Conservation (phyloP, 2,329 filamentous ascomycete species). For the Colletotrichum sp. region DNA sequence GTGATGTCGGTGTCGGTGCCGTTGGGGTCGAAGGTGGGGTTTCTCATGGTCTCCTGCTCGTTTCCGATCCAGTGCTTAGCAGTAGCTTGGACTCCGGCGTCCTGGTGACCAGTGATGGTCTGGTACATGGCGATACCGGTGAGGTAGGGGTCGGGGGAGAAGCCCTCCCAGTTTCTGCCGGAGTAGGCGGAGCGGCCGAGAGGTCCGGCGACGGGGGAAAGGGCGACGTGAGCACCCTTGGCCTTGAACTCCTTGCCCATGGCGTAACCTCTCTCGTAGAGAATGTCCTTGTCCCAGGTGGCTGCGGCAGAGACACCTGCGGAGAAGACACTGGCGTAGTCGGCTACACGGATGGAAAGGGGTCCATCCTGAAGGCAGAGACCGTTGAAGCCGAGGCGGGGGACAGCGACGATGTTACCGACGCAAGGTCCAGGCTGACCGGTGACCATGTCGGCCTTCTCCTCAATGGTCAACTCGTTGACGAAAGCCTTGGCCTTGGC, state of each 20-base stretch:
- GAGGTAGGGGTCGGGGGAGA: slow-evolving; percentile 70
- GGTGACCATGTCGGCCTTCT: slow-evolving; percentile 38
- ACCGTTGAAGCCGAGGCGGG: slow-evolving; percentile 45
- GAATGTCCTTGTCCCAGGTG: slow-evolving; percentile 74
- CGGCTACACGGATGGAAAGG: slow-evolving; percentile 38
- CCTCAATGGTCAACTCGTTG: slow-evolving; percentile 30
- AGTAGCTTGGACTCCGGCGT: slow-evolving; percentile 41
- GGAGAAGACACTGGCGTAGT: slow-evolving; percentile 50
- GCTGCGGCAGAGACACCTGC: slow-evolving; percentile 67
- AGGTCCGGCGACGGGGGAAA: slow-evolving; percentile 53
- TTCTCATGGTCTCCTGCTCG: slow-evolving; percentile 38
- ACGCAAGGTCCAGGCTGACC: slow-evolving; percentile 37
- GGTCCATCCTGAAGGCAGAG: slow-evolving; percentile 46
- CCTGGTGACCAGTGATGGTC: slow-evolving; percentile 38
- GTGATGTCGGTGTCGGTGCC: slow-evolving; percentile 28
- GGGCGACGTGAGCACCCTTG: slow-evolving; percentile 75
- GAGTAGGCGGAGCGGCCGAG: slow-evolving; percentile 46
- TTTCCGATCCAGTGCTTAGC: slow-evolving; percentile 45
- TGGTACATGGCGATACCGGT: slow-evolving; percentile 57
- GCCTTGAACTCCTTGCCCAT: slow-evolving; percentile 66
- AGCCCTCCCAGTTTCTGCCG: slow-evolving; percentile 71
- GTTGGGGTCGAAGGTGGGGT: slow-evolving; percentile 28
- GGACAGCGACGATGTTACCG: slow-evolving; percentile 41
- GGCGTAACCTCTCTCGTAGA: slow-evolving; percentile 47
- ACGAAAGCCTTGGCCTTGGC: slow-evolving; percentile 40